Evolutionary conservation across 2,329 filamentous ascomycete species (phyloP), one percentile per base, ranked within the genome.

Genomic region (Calonectria hawksworthii): DNA sequence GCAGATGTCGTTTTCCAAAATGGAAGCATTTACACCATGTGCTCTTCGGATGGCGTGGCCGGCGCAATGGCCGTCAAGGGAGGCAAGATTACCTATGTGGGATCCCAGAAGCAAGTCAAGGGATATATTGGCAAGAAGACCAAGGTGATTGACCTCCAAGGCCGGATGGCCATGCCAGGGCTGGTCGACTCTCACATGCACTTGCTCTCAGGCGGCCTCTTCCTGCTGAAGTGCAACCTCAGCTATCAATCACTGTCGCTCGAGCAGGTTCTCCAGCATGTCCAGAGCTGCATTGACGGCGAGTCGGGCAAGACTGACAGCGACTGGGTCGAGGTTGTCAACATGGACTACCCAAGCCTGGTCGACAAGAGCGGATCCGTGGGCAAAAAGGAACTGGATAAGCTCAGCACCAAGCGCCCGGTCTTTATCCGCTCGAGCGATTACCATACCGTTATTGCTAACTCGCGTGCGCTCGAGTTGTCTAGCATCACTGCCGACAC

Each of bases 111-210:
- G 16, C 71, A 65, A 6, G 72, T 74, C 11, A 74, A 77, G 36
- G 51, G 66, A 0, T 81, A 77, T n/a, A 80, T 82, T 34, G 80
- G 80, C 16, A 74, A 75, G 9, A 68, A 76, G 8, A 82, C 81
- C 32, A 77, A 76, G 11, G 76, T 82, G 4, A 64, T 82, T 28
- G 75, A 82, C 50, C 80, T 82, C 14, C 50, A 81, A 23, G 80
- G 80, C 14, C 78, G 77, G 41, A 82, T 82, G 80, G 80, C 78
- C n/a, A 82, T 82, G 80, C 80, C 80, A 5, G 80, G 80, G 9
- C 75, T 82, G 50, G 73, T 82, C 14, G 81, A 82, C 16, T 80
- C 80, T 1, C 81, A 82, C 61, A 82, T 82, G 79, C 81, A 82
- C 41, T 41, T 80, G 23, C 28, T 80, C 0, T 77, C 77, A 0